Base-by-base conservation (phyloP, 306 rosid genomes). In the Gastrolobium villosum region DNA sequence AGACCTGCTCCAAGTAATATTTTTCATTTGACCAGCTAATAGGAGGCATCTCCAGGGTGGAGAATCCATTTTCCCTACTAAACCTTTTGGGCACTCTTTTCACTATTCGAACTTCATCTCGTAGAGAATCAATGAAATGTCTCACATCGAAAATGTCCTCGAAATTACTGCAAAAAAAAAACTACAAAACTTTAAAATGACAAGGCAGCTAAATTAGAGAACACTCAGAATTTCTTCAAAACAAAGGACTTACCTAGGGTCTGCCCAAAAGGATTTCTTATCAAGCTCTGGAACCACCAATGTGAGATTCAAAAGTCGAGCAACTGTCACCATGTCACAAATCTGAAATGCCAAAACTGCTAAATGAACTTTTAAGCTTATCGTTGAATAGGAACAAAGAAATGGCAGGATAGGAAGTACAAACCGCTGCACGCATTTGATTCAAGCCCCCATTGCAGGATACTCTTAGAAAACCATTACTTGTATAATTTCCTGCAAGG, bases 391-490 rank as follows among this genome's bases (percentile, higher is more conserved):
- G 32, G 46, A 69, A 55, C 13, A 70, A 32, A 35, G 43, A 61
- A 63, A 41, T 41, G 1, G 15, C 15, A 76, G 66, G 37, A 65
- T n/a, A 79, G 40, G 56, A 10, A 36, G 83, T 74, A 86, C 98
- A 71, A 75, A 93, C 98, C 87, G 98, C 98, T 32, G 96, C 93
- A 43, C 98, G 98, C 98, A 93, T 93, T 88, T 93, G 98, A 87
- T 93, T 93, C 88, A 93, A 85, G 54, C 98, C 98, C 64, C 98
- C 98, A 70, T 93, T 93, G 88, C 98, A 93, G 66, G 97, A 89
- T 55, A 91, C 96, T 75, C 91, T 88, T 52, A 93, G 94, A 88
- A 91, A 88, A 65, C 98, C 98, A 85, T 93, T 91, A 77, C 98
- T 93, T 67, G 85, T 87, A 89, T 93, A 93, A 81, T 91, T 91